Evolutionary conservation across 306 rosid genomes (phyloP).

Genomic region (Vicia sativa): DNA sequence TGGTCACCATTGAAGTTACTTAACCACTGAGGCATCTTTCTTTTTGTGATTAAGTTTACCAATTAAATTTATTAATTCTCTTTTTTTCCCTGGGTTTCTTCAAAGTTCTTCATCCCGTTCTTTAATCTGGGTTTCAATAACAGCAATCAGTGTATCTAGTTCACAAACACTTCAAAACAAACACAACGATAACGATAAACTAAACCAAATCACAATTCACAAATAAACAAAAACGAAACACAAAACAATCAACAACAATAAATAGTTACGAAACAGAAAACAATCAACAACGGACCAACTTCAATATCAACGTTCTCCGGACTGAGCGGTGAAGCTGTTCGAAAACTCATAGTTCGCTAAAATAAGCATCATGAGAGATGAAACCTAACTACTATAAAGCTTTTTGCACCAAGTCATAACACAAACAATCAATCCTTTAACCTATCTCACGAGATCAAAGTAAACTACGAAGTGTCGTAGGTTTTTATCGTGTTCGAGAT

Average conservation of each 20-base stretch:
- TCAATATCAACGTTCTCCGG: slow-evolving; percentile 51
- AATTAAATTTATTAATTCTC: too few relatives aligned
- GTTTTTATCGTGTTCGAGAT: too few relatives aligned
- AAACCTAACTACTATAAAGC: slow-evolving; percentile 43
- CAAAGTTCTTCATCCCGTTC: too few relatives aligned
- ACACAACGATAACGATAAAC: not conserved
- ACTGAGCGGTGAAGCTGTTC: slow-evolving; percentile 54
- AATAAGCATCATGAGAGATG: slow-evolving; percentile 89
- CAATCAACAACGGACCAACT: slow-evolving; percentile 57
- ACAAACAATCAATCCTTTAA: too few relatives aligned
- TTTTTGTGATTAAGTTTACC: too few relatives aligned
- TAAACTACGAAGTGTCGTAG: too few relatives aligned
- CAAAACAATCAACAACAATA: not conserved
- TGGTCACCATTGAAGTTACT: too few relatives aligned
- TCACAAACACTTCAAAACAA: not conserved
- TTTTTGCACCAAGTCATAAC: slow-evolving; percentile 13
- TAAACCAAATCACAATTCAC: too few relatives aligned
- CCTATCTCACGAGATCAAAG: not conserved
- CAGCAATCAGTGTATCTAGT: not conserved
- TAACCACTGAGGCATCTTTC: too few relatives aligned
- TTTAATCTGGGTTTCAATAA: too few relatives aligned
- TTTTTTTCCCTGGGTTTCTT: too few relatives aligned
- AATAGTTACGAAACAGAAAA: not conserved
- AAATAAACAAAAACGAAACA: not conserved
- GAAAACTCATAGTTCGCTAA: slow-evolving; percentile 49